A percentile compares a stretch with the other conserved stretches of the same genome.
Evolutionary conservation across 176 grass and related monocot species (phyloP).

Genomic region (Carex kokanica): DNA sequence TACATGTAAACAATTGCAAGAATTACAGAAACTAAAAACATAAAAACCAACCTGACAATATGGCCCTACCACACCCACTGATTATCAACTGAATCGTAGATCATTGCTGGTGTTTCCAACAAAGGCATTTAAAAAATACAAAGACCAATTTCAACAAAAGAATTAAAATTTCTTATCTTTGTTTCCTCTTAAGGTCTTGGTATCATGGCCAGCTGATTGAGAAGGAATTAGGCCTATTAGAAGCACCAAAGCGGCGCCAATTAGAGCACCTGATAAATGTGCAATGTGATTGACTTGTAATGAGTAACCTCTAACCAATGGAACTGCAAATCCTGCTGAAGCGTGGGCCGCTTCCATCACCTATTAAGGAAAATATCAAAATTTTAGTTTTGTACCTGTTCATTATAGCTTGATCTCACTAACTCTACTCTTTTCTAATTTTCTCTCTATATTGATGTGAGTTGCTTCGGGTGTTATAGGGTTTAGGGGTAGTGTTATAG

Average conservation of each 20-base stretch:
- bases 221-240: conserved; percentile 56
- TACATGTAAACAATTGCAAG: conserved; percentile 18
- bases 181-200: conserved; percentile 31
- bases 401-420: not conserved
- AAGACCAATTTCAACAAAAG: not conserved
- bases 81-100: not conserved
- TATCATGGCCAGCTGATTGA: conserved; percentile 36
- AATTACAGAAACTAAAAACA: not conserved
- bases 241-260: conserved; percentile 76
- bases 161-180: conserved; percentile 58
- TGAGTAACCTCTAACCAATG: conserved; percentile 39
- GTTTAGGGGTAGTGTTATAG: too few species aligned
- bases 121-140: conserved; percentile 4
- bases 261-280: conserved; percentile 92
- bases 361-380: conserved; percentile 33
- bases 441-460: not conserved
- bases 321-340: conserved; percentile 30
- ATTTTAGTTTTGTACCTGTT: conserved; percentile 13
- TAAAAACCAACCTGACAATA: conserved; percentile 3
- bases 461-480: not conserved
- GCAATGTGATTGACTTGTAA: conserved; percentile 86
- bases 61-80: not conserved
- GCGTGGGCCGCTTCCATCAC: conserved; percentile 94
- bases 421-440: not conserved
- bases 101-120: not conserved